Evolutionary conservation across 768 basidiomycete genomes (phyloP), one percentile per base, ranked within the genome.

Genomic region (Lyophyllum atratum): DNA sequence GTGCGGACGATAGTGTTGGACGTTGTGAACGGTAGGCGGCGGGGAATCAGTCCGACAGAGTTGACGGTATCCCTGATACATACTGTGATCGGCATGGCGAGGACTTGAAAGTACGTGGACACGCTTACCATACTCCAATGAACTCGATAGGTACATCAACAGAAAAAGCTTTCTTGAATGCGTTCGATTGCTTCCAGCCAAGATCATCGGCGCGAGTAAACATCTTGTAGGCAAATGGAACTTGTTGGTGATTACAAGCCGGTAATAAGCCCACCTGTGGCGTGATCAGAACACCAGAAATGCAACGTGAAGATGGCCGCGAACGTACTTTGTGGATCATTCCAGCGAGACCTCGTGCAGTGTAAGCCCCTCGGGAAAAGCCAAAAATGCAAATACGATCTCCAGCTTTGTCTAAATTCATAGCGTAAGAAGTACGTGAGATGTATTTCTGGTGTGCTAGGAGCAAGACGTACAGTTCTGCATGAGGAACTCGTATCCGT

Each of bases 311-410:
- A 14, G 39, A n/a, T 26, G 8, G 1, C 14, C 80, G 65, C 0
- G 80, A 64, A 8, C 80, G 76, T 28, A 80, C 81, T 63, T 85
- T 84, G 65, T 87, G 80, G 1, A 88, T 60, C 73, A 74, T 72
- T 8, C 73, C 84, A 75, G 66, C 52, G 17, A 65, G 28, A 26
- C 60, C 57, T 49, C 75, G 71, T 0, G 84, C 82, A 1, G 82
- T 82, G 64, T 83, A 85, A 22, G 83, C 79, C 7, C 85, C 85
- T 37, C 86, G 74, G 34, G 83, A 85, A 68, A 88, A 88, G 1
- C 48, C 61, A 48, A 61, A 66, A 25, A 87, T 79, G 62, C 76
- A 86, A 49, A 87, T 83, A 45, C 74, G 76, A 70, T 86, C 85
- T 1, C 79, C 80, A 4, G 68, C 66, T 28, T 70, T 69, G 59